These are phyloP conservation scores for Incumbomyces delicatus DNA, from an alignment of 2,329 filamentous ascomycete species.

Conservation along the genomic window DNA sequence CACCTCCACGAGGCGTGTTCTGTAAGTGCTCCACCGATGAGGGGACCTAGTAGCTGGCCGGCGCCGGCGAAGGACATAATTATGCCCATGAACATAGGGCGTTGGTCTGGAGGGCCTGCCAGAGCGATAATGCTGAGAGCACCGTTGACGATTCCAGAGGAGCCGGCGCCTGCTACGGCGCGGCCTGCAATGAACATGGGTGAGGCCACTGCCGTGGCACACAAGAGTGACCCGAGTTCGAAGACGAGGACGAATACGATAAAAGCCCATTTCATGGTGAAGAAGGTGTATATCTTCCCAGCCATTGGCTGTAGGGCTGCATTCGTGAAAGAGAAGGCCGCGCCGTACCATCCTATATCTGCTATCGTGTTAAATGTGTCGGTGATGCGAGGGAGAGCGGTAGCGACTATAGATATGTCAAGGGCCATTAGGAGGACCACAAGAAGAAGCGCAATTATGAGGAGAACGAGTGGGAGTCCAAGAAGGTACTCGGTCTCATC, in stretches of 20 bases:
- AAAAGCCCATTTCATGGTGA: slow-evolving; percentile 18
- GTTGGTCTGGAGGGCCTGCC: slow-evolving; percentile 21
- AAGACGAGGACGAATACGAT: slow-evolving; percentile 23
- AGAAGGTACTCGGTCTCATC: slow-evolving; percentile 12
- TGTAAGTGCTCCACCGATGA: slow-evolving; percentile 35
- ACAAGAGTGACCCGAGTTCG: slow-evolving; percentile 24
- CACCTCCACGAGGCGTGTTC: slow-evolving; percentile 29
- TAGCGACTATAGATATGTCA: slow-evolving; percentile 45
- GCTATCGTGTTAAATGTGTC: slow-evolving; percentile 27
- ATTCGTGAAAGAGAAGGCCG: slow-evolving; percentile 36
- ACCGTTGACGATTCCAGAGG: slow-evolving; percentile 23
- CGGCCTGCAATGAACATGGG: slow-evolving; percentile 25
- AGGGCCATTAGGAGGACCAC: slow-evolving; percentile 41
- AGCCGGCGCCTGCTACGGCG: slow-evolving; percentile 23
- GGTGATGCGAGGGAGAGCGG: slow-evolving; percentile 43
- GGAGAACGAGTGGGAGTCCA: slow-evolving; percentile 16
- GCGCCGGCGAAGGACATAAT: slow-evolving; percentile 24
- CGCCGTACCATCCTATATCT: slow-evolving; percentile 31
- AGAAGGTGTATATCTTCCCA: slow-evolving; percentile 39
- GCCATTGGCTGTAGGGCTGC: slow-evolving; percentile 43
- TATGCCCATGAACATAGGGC: slow-evolving; percentile 19
- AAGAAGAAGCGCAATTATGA: slow-evolving; percentile 31
- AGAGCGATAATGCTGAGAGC: slow-evolving; percentile 21
- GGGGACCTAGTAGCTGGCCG: slow-evolving; percentile 29
- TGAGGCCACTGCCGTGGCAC: slow-evolving; percentile 22